Evolutionary conservation across 2,329 filamentous ascomycete species (phyloP).

Genomic region (Diaporthe velutina): DNA sequence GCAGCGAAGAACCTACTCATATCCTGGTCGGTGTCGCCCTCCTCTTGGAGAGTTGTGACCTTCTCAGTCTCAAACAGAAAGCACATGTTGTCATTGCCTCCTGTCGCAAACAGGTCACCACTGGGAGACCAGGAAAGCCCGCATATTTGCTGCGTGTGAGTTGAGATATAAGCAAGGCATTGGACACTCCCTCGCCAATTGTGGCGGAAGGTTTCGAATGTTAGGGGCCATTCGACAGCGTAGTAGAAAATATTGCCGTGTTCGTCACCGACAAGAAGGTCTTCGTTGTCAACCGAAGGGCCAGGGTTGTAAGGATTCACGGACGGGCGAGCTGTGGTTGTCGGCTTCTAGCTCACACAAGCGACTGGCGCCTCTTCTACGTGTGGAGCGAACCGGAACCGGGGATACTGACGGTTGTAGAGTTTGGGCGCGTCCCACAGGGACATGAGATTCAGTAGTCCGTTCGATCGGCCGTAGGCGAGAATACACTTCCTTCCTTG

Average conservation of each 20-base stretch:
- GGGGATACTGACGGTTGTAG: conserved; percentile 46
- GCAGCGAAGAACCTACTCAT: conserved; percentile 31
- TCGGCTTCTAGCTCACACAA: conserved; percentile 85
- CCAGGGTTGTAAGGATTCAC: conserved; percentile 61
- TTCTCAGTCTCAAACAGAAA: conserved; percentile 81
- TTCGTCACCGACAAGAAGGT: conserved; percentile 89
- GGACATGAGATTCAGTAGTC: conserved; percentile 82
- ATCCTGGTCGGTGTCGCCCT: not conserved
- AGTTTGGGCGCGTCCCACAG: conserved; percentile 66
- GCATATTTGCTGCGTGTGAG: conserved; percentile 92
- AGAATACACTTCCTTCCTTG: conserved; percentile 83
- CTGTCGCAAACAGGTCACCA: conserved; percentile 83
- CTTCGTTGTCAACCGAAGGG: conserved; percentile 76
- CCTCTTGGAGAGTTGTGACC: conserved; percentile 56
- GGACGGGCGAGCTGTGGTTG: conserved; percentile 64
- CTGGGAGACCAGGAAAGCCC: conserved; percentile 89
- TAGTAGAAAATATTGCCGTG: conserved; percentile 88
- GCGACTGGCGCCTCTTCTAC: conserved; percentile 70
- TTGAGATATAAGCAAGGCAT: conserved; percentile 80
- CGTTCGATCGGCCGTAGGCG: conserved; percentile 85
- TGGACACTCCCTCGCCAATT: conserved; percentile 84
- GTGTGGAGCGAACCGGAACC: conserved; percentile 82
- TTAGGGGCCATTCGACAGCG: conserved; percentile 84
- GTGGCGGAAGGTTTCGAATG: conserved; percentile 72
- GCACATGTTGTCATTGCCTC: conserved; percentile 93